Percentiles rank a stretch among this genome's conserved stretches.
phyloP scores from a whole-genome alignment of 2,329 filamentous ascomycete species.

The Xenoacremonium recifei region DNA sequence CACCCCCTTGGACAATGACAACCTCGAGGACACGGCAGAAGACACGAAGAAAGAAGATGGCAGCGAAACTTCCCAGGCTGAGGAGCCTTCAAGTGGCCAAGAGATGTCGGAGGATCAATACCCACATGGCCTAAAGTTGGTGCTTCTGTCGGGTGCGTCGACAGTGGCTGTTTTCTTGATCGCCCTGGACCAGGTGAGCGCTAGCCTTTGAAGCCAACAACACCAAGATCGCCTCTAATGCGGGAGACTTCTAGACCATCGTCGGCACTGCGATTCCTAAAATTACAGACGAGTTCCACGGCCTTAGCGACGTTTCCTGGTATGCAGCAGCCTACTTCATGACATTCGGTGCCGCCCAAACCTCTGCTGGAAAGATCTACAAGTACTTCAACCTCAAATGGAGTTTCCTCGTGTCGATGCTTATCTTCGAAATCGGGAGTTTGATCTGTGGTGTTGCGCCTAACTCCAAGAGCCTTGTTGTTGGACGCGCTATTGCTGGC shows the following conservation, averaged over 20 bases:
- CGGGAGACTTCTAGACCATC: constrained; percentile 42
- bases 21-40: no score
- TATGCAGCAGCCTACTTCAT: no score
- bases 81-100: no score
- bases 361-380: constrained; percentile 34
- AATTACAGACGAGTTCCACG: no score
- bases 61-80: no score
- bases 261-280: constrained; percentile 23
- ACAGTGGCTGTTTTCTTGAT: constrained; percentile 1
- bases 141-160: no score
- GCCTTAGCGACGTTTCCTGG: no score
- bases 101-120: no score
- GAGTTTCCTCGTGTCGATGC: constrained; percentile 41
- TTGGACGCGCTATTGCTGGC: constrained; percentile 7
- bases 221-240: constrained; percentile 37
- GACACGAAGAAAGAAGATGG: no score
- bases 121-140: no score
- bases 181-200: constrained; percentile 7
- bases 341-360: constrained; percentile 33
- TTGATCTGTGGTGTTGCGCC: constrained; percentile 8
- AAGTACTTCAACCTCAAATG: constrained; percentile 33
- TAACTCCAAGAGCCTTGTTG: constrained; percentile 5
- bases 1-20: no score
- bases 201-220: constrained; percentile 33
- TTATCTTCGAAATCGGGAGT: constrained; percentile 46